These are phyloP conservation scores for Aspergillus pseudotamarii DNA, from an alignment of 2,329 filamentous ascomycete species.

Conservation along the genomic window DNA sequence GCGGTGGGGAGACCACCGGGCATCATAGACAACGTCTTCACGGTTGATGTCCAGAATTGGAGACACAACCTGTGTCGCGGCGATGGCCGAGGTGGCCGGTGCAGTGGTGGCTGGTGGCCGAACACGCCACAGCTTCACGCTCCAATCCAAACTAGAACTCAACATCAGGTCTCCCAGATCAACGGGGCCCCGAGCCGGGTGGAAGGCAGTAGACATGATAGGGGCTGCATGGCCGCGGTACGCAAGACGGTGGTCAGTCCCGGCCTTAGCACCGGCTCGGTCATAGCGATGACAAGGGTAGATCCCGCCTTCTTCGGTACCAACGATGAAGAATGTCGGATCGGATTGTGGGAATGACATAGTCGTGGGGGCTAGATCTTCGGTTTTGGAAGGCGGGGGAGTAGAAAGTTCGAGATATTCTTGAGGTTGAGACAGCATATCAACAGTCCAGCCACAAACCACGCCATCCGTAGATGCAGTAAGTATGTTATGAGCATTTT, in stretches of 20 bases:
- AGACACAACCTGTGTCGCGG: slow-evolving; percentile 56
- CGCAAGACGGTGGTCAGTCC: slow-evolving; percentile 83
- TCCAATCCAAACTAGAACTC: slow-evolving; percentile 94
- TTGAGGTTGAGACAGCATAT: slow-evolving; percentile 96
- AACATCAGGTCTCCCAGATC: slow-evolving; percentile 93
- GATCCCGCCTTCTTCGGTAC: slow-evolving; percentile 94
- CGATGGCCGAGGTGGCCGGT: slow-evolving; percentile 38
- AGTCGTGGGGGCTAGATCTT: slow-evolving; percentile 92
- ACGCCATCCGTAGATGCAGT: slow-evolving; percentile 96
- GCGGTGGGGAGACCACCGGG: slow-evolving; percentile 90
- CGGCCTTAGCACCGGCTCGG: slow-evolving; percentile 93
- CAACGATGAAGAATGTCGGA: slow-evolving; percentile 95
- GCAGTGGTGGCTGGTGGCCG: slow-evolving; percentile 54
- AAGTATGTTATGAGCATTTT: slow-evolving; percentile 98
- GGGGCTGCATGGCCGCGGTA: slow-evolving; percentile 92
- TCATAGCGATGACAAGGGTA: slow-evolving; percentile 97
- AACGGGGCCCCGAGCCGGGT: slow-evolving; percentile 86
- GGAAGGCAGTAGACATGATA: slow-evolving; percentile 95
- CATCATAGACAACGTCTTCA: slow-evolving; percentile 96
- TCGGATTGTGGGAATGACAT: slow-evolving; percentile 94
- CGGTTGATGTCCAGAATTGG: slow-evolving; percentile 88
- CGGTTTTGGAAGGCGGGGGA: slow-evolving; percentile 83
- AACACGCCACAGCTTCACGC: slow-evolving; percentile 94
- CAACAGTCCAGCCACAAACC: slow-evolving; percentile 95
- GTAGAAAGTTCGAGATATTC: slow-evolving; percentile 88